Base-by-base conservation (phyloP, 2,329 filamentous ascomycete genomes). In the Capronia coronata region DNA sequence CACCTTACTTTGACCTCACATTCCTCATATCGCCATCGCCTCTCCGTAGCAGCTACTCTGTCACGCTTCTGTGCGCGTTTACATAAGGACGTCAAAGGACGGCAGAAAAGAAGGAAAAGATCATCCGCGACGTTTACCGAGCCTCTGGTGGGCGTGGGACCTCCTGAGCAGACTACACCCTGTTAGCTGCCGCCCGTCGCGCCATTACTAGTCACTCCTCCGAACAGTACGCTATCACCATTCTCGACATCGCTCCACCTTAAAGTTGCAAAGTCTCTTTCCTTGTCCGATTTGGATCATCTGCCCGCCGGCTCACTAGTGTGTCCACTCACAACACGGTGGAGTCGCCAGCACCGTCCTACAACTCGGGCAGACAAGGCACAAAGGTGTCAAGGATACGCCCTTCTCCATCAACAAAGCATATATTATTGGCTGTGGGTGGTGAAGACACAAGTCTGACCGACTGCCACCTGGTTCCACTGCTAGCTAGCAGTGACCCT, bases 131-230 rank as follows among this genome's bases (percentile, higher is more conserved):
- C 46, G 34, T 19, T 49, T 44, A 44, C 40, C 47, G 41, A 49
- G 23, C 32, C 21, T 39, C 5, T 29, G 40, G 47, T 49, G 47
- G 47, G 22, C 41, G 40, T 40, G 41, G 47, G 47, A 18, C 40
- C 38, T 42, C 25, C 25, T 39, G 47, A 41, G 32, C 41, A 49
- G 23, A 49, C 43, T 41, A 49, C 34, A 38, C 49, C 49, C 43
- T 54, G 53, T 47, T 55, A 55, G 53, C 47, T 49, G 46, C 53
- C 53, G 53, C 49, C 19, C 22, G 46, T n/a, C 46, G 47, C 46
- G 46, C 51, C 39, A 49, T 47, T 47, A 42, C 49, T 55, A 55
- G 49, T 42, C 25, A 30, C 23, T 30, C 22, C 32, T 50, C 43
- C 23, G 46, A 49, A 43, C 22, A 43, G 40, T 18, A 35, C 53